A percentile compares a stretch with the other conserved stretches of the same genome.
phyloP scores from a whole-genome alignment of 345 rosid species.

The Linum lewisii region DNA sequence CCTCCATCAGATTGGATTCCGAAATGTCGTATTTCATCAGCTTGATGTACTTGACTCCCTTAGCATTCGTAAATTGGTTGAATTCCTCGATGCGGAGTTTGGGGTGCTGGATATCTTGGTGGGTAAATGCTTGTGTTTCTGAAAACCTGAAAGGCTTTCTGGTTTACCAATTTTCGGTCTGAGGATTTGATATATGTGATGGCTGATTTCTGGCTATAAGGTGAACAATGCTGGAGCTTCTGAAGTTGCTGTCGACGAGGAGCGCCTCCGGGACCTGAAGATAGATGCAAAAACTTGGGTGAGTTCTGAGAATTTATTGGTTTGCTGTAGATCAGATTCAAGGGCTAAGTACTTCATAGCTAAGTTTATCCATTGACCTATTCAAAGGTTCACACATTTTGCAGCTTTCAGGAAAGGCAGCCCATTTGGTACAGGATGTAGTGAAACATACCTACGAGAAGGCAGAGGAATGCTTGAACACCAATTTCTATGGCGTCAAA shows the following conservation, averaged over 20 bases:
- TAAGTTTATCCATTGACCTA: too few species aligned
- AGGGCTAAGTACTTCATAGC: too few species aligned
- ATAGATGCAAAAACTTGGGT: slow-evolving; percentile 1
- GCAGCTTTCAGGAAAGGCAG: not conserved
- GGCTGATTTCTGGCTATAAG: slow-evolving; percentile 6
- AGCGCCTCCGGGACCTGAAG: slow-evolving; percentile 5
- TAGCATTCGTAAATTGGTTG: not conserved
- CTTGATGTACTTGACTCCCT: not conserved
- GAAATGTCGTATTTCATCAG: not conserved
- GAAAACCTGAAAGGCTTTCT: too few species aligned
- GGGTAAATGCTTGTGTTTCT: not conserved
- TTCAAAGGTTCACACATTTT: not conserved
- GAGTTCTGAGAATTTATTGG: not conserved
- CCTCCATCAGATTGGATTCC: not conserved
- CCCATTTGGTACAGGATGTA: not conserved
- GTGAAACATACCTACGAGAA: not conserved
- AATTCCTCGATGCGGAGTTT: not conserved
- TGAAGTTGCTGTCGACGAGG: slow-evolving; percentile 11
- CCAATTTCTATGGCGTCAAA: not conserved
- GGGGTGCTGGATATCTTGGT: not conserved
- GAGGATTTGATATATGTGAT: too few species aligned
- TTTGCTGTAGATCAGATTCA: too few species aligned
- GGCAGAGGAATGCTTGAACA: slow-evolving; percentile 4
- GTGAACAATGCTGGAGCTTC: slow-evolving; percentile 15
- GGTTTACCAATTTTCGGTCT: too few species aligned